phyloP scores from a whole-genome alignment of 2,329 filamentous ascomycete genomes.

The Stylonectria norvegica region DNA sequence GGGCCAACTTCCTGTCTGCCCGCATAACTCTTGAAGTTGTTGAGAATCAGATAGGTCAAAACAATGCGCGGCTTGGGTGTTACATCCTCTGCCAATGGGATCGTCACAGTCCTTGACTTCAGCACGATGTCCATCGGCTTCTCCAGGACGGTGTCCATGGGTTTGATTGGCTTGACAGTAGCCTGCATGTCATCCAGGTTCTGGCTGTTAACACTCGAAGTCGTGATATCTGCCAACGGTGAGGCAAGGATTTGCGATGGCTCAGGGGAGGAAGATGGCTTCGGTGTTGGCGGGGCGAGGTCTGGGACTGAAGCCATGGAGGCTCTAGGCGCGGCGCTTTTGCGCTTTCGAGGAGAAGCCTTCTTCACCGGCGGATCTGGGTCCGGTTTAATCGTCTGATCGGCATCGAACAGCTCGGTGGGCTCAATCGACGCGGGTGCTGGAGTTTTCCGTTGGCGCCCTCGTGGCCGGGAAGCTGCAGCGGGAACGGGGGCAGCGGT shows the following conservation, averaged over 20 bases:
- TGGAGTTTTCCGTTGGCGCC: conserved; percentile 42
- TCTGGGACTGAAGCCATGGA: conserved; percentile 41
- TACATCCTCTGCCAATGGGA: conserved; percentile 67
- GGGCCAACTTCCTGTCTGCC: conserved; percentile 92
- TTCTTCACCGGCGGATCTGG: conserved; percentile 35
- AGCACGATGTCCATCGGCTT: conserved; percentile 92
- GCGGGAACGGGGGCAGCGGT: conserved; percentile 45
- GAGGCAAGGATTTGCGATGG: conserved; percentile 45
- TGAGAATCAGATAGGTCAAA: conserved; percentile 86
- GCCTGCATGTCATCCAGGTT: conserved; percentile 29
- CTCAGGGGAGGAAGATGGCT: conserved; percentile 56
- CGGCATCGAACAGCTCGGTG: conserved; percentile 37
- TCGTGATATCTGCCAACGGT: conserved; percentile 72
- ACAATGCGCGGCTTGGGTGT: conserved; percentile 84
- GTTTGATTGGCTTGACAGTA: conserved; percentile 67
- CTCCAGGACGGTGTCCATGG: conserved; percentile 75
- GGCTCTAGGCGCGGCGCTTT: conserved; percentile 49
- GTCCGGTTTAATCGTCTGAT: conserved; percentile 32
- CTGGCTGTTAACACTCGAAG: conserved; percentile 55
- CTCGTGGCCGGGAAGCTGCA: conserved; percentile 41
- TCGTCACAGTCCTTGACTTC: conserved; percentile 71
- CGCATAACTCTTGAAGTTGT: conserved; percentile 98
- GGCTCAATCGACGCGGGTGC: conserved; percentile 31
- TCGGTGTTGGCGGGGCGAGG: conserved; percentile 41
- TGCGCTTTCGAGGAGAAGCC: conserved; percentile 63